Percentiles rank a stretch among this genome's conserved stretches.
Evolutionary conservation across 805 yeast species (phyloP).

Genomic region (Kluyveromyces dobzhanskii): DNA sequence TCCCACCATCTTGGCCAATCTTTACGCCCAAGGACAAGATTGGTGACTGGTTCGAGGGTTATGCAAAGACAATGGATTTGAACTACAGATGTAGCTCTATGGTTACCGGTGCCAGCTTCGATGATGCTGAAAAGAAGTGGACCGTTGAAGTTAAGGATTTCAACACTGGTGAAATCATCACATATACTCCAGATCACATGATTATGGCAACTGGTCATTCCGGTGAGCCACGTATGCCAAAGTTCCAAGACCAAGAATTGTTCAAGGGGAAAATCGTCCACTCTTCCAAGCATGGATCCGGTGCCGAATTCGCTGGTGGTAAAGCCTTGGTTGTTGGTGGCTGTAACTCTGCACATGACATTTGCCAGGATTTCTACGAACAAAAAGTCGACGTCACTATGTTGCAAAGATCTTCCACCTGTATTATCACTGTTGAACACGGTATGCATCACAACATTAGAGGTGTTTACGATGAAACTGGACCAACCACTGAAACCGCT

Average conservation of each 20-base stretch:
- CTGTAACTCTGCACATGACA: constrained; percentile 40
- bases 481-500: constrained; percentile 33
- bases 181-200: constrained; percentile 30
- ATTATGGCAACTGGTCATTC: constrained; percentile 40
- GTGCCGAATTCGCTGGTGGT: constrained; percentile 34
- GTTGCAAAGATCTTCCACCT: constrained; percentile 39
- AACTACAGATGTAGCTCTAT: constrained; percentile 30
- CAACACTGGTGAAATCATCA: constrained; percentile 19
- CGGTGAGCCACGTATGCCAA: constrained; percentile 38
- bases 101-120: constrained; percentile 27
- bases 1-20: constrained; percentile 36
- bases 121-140: constrained; percentile 28
- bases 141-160: constrained; percentile 27
- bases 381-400: constrained; percentile 37
- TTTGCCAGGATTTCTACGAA: constrained; percentile 37
- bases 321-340: constrained; percentile 39
- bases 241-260: constrained; percentile 30
- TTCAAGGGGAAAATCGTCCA: constrained; percentile 35
- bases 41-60: constrained; percentile 36
- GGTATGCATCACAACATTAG: constrained; percentile 27
- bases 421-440: constrained; percentile 32
- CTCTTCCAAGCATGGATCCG: constrained; percentile 36
- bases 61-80: constrained; percentile 35
- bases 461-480: constrained; percentile 32
- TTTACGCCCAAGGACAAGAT: constrained; percentile 38